Conservation (phyloP, 2,329 filamentous ascomycete genomes). For the Claviceps lovelessii region DNA sequence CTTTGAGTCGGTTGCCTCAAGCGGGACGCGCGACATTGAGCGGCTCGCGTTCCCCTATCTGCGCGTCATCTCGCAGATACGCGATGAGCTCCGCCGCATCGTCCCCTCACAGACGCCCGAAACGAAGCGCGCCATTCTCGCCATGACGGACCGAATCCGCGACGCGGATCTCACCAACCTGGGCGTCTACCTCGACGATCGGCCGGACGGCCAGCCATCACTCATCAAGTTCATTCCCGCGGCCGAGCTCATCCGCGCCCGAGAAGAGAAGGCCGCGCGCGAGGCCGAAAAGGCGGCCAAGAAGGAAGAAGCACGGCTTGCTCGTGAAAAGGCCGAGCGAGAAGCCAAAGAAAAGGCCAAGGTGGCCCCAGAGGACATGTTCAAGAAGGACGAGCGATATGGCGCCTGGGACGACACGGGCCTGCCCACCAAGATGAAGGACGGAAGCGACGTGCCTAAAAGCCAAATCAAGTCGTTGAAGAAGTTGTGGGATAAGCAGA, state of each 20-base stretch:
- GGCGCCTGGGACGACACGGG: constrained; percentile 73
- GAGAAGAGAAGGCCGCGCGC: constrained; percentile 44
- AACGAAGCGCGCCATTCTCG: constrained; percentile 57
- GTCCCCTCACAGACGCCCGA: constrained; percentile 30
- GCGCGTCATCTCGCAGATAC: constrained; percentile 38
- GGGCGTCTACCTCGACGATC: constrained; percentile 78
- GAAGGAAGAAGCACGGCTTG: constrained; percentile 40
- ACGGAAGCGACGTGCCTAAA: constrained; percentile 71
- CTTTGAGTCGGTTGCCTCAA: constrained; percentile 29
- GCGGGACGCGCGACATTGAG: constrained; percentile 36
- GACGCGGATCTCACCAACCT: constrained; percentile 70
- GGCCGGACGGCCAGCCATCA: constrained; percentile 49
- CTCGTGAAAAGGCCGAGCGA: constrained; percentile 33
- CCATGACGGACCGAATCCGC: constrained; percentile 65
- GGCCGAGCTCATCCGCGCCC: constrained; percentile 40
- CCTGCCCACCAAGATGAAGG: constrained; percentile 60
- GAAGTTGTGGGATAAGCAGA: constrained; percentile 85
- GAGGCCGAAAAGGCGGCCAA: constrained; percentile 45
- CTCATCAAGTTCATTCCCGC: constrained; percentile 55
- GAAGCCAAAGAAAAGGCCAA: constrained; percentile 46
- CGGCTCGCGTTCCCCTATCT: constrained; percentile 41
- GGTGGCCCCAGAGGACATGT: constrained; percentile 40
- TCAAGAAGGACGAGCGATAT: constrained; percentile 44
- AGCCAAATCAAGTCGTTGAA: constrained; percentile 64
- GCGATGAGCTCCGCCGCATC: constrained; percentile 47